Evolutionary conservation across 2,329 filamentous ascomycete genomes (phyloP).

Genomic region (Emericellopsis cladophorae): DNA sequence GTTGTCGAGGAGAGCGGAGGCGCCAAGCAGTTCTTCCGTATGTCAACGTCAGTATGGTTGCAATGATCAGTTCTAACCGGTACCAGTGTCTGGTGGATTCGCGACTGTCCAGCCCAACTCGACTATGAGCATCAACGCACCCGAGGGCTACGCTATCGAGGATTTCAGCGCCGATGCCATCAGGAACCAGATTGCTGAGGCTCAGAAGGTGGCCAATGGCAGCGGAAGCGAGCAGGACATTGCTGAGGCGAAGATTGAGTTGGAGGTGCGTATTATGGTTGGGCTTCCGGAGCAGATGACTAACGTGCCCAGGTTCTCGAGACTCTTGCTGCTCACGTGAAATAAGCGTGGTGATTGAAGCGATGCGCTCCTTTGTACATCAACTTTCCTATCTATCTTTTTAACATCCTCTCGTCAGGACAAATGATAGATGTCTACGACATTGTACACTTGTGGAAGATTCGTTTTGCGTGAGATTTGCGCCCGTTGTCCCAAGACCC

Average conservation of each 20-base stretch:
- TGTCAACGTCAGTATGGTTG: constrained; percentile 19
- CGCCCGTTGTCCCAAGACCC: too few relatives aligned
- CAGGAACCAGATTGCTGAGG: constrained; percentile 80
- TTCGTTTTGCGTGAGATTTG: too few relatives aligned
- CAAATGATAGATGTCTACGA: constrained; percentile 1
- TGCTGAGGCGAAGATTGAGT: constrained; percentile 97
- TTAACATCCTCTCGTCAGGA: constrained; percentile 13
- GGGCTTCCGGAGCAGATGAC: not conserved
- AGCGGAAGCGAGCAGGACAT: constrained; percentile 92
- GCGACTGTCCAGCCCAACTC: constrained; percentile 95
- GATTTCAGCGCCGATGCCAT: constrained; percentile 92
- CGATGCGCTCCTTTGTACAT: constrained; percentile 28
- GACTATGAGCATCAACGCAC: constrained; percentile 91
- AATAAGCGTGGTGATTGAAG: constrained; percentile 51
- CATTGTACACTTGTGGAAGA: too few relatives aligned
- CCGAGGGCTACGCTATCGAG: constrained; percentile 88
- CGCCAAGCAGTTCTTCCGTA: constrained; percentile 98
- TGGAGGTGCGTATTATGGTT: constrained; percentile 56
- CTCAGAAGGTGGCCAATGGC: constrained; percentile 86
- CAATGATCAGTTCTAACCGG: constrained; percentile 1
- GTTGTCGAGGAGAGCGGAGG: constrained; percentile 83
- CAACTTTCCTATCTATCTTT: constrained; percentile 14
- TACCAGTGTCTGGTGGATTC: constrained; percentile 84
- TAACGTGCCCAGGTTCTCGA: constrained; percentile 54
- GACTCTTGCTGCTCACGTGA: constrained; percentile 68